phyloP scores from a whole-genome alignment of 345 rosid species.

The Cardamine occulta region DNA sequence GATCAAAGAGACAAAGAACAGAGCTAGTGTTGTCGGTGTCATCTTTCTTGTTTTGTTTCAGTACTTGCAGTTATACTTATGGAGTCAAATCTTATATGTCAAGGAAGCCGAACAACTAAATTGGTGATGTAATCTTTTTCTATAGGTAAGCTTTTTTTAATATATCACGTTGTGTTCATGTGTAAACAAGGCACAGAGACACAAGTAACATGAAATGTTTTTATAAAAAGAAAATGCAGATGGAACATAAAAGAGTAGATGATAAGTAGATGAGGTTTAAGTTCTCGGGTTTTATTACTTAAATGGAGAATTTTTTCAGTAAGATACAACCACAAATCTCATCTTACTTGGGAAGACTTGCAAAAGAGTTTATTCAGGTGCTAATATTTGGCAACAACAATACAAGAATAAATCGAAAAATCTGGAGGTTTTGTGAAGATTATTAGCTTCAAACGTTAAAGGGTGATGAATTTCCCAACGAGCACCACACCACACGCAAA shows the following conservation, averaged over 20 bases:
- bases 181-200: slow-evolving; percentile 1
- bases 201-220: slow-evolving; percentile 25
- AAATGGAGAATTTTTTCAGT: slow-evolving; percentile 17
- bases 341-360: slow-evolving; percentile 33
- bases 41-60: slow-evolving; percentile 22
- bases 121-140: background rate
- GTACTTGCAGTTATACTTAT: slow-evolving; percentile 21
- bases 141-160: background rate
- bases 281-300: slow-evolving; percentile 34
- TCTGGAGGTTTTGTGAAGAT: slow-evolving; percentile 18
- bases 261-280: slow-evolving; percentile 28
- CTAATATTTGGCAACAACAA: slow-evolving; percentile 36
- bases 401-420: slow-evolving; percentile 32
- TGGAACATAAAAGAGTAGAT: slow-evolving; percentile 33
- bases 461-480: background rate
- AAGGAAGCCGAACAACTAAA: background rate
- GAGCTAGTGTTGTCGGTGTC: slow-evolving; percentile 16
- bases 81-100: slow-evolving; percentile 8
- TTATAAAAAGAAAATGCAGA: slow-evolving; percentile 24
- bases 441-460: slow-evolving; percentile 36
- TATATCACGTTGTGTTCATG: slow-evolving; percentile 25
- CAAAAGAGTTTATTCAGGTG: background rate
- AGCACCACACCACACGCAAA: background rate
- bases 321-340: slow-evolving; percentile 39
- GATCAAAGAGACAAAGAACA: slow-evolving; percentile 29